A percentile compares a stretch with the other conserved stretches of the same genome.
phyloP scores from a whole-genome alignment of 1,284 basidiomycete species.

The Phaffia rhodozyma region DNA sequence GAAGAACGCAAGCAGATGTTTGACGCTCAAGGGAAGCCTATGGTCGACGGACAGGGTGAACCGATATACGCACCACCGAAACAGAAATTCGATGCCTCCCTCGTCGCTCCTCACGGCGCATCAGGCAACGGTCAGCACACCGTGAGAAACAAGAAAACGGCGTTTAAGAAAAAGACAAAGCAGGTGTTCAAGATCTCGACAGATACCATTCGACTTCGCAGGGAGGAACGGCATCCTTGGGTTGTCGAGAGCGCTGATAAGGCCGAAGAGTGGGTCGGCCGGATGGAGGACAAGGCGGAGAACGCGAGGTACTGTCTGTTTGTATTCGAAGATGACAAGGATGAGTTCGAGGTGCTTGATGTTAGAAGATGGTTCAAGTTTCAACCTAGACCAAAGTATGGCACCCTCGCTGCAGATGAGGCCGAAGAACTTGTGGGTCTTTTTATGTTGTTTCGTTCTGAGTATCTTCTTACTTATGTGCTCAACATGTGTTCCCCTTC shows the following conservation, averaged over 20 bases:
- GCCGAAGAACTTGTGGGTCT: slow-evolving; percentile 55
- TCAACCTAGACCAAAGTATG: slow-evolving; percentile 62
- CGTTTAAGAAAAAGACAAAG: slow-evolving; percentile 70
- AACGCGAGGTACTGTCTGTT: slow-evolving; percentile 38
- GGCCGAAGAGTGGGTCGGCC: slow-evolving; percentile 49
- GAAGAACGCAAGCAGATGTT: slow-evolving; percentile 11
- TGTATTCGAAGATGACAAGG: slow-evolving; percentile 26
- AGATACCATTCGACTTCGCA: slow-evolving; percentile 52
- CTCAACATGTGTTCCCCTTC: not conserved
- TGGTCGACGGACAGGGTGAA: slow-evolving; percentile 63
- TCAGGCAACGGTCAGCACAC: slow-evolving; percentile 45
- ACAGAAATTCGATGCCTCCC: not conserved
- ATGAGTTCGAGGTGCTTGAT: slow-evolving; percentile 68
- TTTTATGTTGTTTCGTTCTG: not conserved
- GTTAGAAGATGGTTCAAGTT: slow-evolving; percentile 82
- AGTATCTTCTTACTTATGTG: too few relatives aligned
- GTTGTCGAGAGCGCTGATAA: slow-evolving; percentile 59
- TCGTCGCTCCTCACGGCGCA: slow-evolving; percentile 45
- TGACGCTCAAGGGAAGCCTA: slow-evolving; percentile 36
- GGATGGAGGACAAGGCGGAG: slow-evolving; percentile 56
- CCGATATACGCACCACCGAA: slow-evolving; percentile 10
- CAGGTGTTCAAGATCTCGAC: slow-evolving; percentile 66
- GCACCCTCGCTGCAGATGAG: slow-evolving; percentile 54
- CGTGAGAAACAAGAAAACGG: slow-evolving; percentile 49
- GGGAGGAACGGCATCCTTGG: slow-evolving; percentile 79